These are phyloP conservation scores for Malassezia sympodialis DNA, from an alignment of 1,284 basidiomycete genomes.

Conservation along the genomic window DNA sequence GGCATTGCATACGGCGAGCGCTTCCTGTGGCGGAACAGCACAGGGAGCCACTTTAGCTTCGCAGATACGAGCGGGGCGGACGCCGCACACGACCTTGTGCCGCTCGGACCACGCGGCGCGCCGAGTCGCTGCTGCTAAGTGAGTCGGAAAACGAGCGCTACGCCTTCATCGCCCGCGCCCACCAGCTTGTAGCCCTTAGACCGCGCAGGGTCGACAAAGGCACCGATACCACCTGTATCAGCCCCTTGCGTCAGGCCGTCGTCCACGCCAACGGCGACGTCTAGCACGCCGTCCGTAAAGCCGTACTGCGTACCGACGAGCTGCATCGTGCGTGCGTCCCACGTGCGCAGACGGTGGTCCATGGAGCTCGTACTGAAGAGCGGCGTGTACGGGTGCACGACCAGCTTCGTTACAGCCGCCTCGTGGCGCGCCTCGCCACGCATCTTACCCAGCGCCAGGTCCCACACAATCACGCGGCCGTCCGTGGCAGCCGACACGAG, in stretches of 20 bases:
- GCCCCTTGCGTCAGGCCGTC: conserved; percentile 48
- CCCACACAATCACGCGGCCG: conserved; percentile 87
- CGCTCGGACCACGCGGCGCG: neutral
- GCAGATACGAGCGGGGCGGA: neutral
- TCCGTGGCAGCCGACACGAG: conserved; percentile 85
- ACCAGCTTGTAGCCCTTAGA: conserved; percentile 41
- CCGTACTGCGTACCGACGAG: conserved; percentile 71
- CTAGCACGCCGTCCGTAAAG: conserved; percentile 70
- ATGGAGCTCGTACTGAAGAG: conserved; percentile 58
- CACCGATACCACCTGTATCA: conserved; percentile 44
- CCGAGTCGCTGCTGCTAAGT: conserved; percentile 49
- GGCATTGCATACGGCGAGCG: conserved; percentile 91
- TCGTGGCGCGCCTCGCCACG: conserved; percentile 26
- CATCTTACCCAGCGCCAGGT: conserved; percentile 58
- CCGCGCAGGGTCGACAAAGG: conserved; percentile 24
- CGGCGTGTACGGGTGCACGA: conserved; percentile 70
- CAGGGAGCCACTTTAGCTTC: conserved; percentile 2
- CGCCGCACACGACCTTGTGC: neutral
- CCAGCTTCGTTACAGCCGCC: conserved; percentile 25
- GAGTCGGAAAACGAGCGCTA: conserved; percentile 54
- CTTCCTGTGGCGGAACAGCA: neutral
- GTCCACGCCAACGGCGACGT: conserved; percentile 57
- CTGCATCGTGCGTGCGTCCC: conserved; percentile 78
- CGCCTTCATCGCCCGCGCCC: conserved; percentile 46
- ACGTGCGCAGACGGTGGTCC: conserved; percentile 75